Conservation (phyloP, 1,139 yeast genomes). For the Hyphopichia buzzinii region DNA sequence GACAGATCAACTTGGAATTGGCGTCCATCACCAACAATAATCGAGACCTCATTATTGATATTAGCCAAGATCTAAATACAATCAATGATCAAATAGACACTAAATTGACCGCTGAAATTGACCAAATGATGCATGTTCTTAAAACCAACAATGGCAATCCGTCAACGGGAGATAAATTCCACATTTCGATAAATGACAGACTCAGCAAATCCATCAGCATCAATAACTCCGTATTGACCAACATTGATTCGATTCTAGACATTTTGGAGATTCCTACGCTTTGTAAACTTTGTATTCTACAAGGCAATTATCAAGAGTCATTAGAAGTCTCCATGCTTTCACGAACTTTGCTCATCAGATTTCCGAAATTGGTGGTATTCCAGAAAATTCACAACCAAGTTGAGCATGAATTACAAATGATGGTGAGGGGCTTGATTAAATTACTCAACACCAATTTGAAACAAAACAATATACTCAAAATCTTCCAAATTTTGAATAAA, state of each 20-base stretch:
- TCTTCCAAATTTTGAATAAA: constrained; percentile 71
- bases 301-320: constrained; percentile 89
- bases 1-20: constrained; percentile 29
- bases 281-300: constrained; percentile 76
- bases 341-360: constrained; percentile 63
- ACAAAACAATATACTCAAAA: constrained; percentile 74
- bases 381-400: constrained; percentile 54
- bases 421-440: constrained; percentile 67
- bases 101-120: constrained; percentile 23
- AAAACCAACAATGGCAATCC: constrained; percentile 2
- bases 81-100: constrained; percentile 21
- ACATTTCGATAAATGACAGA: constrained; percentile 20
- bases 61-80: constrained; percentile 29
- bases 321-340: constrained; percentile 74
- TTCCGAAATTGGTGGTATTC: constrained; percentile 60
- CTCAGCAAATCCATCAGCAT: constrained; percentile 20
- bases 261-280: constrained; percentile 80
- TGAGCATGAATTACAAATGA: constrained; percentile 55
- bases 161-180: constrained; percentile 7
- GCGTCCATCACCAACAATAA: constrained; percentile 35
- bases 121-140: constrained; percentile 15
- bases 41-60: constrained; percentile 40
- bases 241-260: constrained; percentile 72
- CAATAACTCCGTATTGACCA: constrained; percentile 47
- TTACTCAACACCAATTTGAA: constrained; percentile 73